phyloP scores from a whole-genome alignment of 441 rosid species.

The Capsella rubella region DNA sequence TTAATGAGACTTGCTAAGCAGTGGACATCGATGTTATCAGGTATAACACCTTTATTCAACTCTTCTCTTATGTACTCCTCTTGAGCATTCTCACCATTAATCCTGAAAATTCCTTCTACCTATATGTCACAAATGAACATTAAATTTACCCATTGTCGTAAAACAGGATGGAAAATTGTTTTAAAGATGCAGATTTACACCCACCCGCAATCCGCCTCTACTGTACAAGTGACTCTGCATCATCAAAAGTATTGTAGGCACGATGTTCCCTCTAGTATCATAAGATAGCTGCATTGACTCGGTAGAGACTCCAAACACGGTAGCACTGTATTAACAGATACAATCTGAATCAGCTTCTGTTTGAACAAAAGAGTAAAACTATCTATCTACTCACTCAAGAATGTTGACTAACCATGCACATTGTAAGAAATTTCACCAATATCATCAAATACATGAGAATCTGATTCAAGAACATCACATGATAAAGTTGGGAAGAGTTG shows the following conservation, averaged over 20 bases:
- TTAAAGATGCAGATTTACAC: neutral
- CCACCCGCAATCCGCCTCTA: conserved; percentile 64
- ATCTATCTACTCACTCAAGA: neutral
- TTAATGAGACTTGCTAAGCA: conserved; percentile 82
- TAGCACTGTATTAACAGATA: conserved; percentile 54
- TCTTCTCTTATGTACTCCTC: conserved; percentile 74
- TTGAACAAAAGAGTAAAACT: neutral
- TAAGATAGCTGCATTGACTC: conserved; percentile 80
- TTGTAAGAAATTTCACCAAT: conserved; percentile 3
- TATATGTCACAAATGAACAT: conserved; percentile 38
- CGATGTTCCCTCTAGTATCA: conserved; percentile 69
- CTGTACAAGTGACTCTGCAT: conserved; percentile 76
- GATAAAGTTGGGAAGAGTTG: neutral
- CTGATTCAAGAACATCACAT: neutral
- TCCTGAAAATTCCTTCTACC: conserved; percentile 81
- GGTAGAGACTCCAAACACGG: conserved; percentile 73
- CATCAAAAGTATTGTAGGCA: conserved; percentile 70
- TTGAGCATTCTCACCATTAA: conserved; percentile 67
- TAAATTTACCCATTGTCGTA: neutral
- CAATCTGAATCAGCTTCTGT: conserved; percentile 2
- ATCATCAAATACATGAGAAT: neutral
- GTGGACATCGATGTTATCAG: conserved; percentile 68
- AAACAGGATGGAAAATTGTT: neutral
- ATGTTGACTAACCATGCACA: neutral
- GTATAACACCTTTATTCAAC: conserved; percentile 65